Percentiles rank a stretch among this genome's conserved stretches.
Conservation (phyloP, 352 stramenopile genomes). For the Globisporangium sylvaticum region DNA sequence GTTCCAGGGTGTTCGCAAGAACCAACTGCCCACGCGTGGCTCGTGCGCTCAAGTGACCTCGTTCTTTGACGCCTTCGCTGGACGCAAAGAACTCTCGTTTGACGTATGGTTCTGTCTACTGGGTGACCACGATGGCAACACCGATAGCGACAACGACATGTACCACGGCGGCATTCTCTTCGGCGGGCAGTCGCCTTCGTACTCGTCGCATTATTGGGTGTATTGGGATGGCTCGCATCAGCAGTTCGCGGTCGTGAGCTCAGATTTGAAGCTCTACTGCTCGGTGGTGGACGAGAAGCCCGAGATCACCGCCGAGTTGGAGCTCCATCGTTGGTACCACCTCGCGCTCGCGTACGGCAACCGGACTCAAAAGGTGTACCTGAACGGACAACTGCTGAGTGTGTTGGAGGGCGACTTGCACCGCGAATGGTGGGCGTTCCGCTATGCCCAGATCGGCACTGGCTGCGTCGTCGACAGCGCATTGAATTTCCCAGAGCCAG, state of each 20-base stretch:
- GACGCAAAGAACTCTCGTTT: neutral
- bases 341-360: no score
- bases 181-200: neutral
- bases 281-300: no score
- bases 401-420: no score
- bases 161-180: neutral
- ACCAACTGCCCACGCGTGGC: neutral
- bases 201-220: neutral
- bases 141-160: neutral
- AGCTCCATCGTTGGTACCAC: no score
- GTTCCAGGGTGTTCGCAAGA: neutral
- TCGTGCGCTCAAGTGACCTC: neutral
- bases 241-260: neutral
- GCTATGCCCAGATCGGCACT: no score
- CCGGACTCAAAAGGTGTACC: no score
- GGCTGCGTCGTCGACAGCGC: no score
- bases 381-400: no score
- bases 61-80: neutral
- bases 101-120: neutral
- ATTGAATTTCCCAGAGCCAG: no score
- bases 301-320: no score
- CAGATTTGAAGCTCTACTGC: neutral
- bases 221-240: neutral
- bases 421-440: no score
- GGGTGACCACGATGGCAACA: neutral